Evolutionary conservation across 2,329 filamentous ascomycete genomes (phyloP).

Genomic region (Phoma sp.): DNA sequence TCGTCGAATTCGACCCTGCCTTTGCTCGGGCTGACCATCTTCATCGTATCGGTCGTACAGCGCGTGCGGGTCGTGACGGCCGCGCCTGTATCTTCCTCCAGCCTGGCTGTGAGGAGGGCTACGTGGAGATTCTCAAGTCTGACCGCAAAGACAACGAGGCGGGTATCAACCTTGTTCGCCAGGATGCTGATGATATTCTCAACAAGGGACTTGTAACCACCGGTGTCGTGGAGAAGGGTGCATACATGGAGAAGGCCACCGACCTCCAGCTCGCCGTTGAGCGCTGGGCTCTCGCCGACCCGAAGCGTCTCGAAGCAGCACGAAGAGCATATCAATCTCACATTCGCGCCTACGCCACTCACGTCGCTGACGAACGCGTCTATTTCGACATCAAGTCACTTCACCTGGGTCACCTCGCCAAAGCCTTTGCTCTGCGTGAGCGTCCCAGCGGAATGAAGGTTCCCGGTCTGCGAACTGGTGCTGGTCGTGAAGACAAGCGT

Average conservation of each 20-base stretch:
- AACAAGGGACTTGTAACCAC: slow-evolving; percentile 65
- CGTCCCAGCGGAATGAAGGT: slow-evolving; percentile 78
- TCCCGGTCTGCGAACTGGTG: slow-evolving; percentile 57
- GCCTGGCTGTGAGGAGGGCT: slow-evolving; percentile 90
- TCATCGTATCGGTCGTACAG: slow-evolving; percentile 92
- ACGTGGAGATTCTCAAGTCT: slow-evolving; percentile 77
- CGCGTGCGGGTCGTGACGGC: slow-evolving; percentile 86
- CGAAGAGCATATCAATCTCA: slow-evolving; percentile 89
- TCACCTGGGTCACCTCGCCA: slow-evolving; percentile 91
- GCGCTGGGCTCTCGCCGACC: slow-evolving; percentile 67
- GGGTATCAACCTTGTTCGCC: slow-evolving; percentile 61
- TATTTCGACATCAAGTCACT: slow-evolving; percentile 92
- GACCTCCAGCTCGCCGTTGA: slow-evolving; percentile 71
- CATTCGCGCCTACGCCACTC: slow-evolving; percentile 92
- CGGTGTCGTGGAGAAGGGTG: slow-evolving; percentile 49
- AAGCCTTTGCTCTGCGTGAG: slow-evolving; percentile 89
- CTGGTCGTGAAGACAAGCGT: slow-evolving; percentile 38
- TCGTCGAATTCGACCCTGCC: slow-evolving; percentile 94
- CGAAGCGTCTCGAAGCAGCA: slow-evolving; percentile 77
- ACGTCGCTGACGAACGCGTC: slow-evolving; percentile 80
- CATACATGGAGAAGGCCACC: slow-evolving; percentile 71
- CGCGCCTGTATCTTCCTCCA: slow-evolving; percentile 88
- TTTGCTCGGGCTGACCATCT: slow-evolving; percentile 93
- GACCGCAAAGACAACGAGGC: slow-evolving; percentile 69
- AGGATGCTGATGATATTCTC: slow-evolving; percentile 69